A percentile compares a stretch with the other conserved stretches of the same genome.
Conservation (phyloP, 345 rosid species). For the Ricinus communis region DNA sequence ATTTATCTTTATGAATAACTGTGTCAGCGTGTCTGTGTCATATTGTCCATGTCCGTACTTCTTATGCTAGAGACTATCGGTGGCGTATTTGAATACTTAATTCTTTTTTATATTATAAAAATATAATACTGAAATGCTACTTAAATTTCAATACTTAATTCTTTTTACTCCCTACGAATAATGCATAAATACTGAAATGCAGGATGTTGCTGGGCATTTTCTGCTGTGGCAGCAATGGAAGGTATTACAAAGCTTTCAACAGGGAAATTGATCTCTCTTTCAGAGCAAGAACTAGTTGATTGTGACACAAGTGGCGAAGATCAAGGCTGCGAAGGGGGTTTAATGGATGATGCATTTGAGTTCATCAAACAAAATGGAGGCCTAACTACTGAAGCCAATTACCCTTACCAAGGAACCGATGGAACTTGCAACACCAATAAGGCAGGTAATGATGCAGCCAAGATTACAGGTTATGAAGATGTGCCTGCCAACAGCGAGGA, state of each 20-base stretch:
- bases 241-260: slow-evolving; percentile 5
- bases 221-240: slow-evolving; percentile 4
- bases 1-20: too few relatives aligned
- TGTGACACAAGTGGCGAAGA: background rate
- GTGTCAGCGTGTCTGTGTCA: too few relatives aligned
- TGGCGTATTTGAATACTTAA: too few relatives aligned
- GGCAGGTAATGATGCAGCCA: background rate
- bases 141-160: too few relatives aligned
- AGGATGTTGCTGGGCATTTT: slow-evolving; percentile 15
- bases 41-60: too few relatives aligned
- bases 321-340: slow-evolving; percentile 3
- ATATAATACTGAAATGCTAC: too few relatives aligned
- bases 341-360: background rate
- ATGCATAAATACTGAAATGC: too few relatives aligned
- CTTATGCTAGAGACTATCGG: too few relatives aligned
- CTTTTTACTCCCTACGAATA: too few relatives aligned
- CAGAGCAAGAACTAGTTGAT: slow-evolving; percentile 10
- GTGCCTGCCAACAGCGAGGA: slow-evolving; percentile 11
- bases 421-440: background rate
- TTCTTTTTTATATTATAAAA: too few relatives aligned
- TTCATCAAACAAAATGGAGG: background rate
- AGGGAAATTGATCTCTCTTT: background rate
- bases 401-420: slow-evolving; percentile 1
- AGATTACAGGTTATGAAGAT: background rate
- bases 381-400: background rate